Evolutionary conservation across 164 flowering plant genomes (phyloP).

Genomic region (Nymphaea thermarum): DNA sequence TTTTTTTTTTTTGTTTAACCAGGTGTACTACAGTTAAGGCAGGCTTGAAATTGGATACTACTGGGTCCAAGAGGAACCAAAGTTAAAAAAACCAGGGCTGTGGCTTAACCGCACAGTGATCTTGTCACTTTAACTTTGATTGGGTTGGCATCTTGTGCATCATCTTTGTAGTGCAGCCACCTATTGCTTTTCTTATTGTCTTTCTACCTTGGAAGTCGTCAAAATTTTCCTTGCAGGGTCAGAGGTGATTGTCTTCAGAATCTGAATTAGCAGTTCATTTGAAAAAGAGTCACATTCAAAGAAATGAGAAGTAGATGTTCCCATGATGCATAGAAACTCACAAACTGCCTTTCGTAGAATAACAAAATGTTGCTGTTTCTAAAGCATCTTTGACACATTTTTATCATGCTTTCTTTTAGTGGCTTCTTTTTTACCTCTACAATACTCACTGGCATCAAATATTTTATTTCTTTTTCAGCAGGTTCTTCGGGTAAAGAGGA

Average conservation of each 20-base stretch:
- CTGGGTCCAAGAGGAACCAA: not conserved
- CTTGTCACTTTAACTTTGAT: not conserved
- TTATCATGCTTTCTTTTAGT: not conserved
- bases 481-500: constrained; percentile 55
- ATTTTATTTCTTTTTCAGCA: constrained; percentile 4
- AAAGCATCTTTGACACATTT: not conserved
- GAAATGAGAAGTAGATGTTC: not conserved
- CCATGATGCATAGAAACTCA: not conserved
- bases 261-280: not conserved
- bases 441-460: not conserved
- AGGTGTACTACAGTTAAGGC: not conserved
- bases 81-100: not conserved
- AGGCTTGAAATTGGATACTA: not conserved
- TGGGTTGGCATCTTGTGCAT: not conserved
- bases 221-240: not conserved
- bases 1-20: not conserved
- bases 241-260: not conserved
- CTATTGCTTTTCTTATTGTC: not conserved
- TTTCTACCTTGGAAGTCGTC: not conserved
- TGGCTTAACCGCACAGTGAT: not conserved
- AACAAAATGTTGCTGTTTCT: not conserved
- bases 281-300: not conserved
- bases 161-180: not conserved
- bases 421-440: not conserved
- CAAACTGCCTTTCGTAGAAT: not conserved